Evolutionary conservation across 495 filamentous ascomycete species (phyloP).

Genomic region (Articulospora tetracladia): DNA sequence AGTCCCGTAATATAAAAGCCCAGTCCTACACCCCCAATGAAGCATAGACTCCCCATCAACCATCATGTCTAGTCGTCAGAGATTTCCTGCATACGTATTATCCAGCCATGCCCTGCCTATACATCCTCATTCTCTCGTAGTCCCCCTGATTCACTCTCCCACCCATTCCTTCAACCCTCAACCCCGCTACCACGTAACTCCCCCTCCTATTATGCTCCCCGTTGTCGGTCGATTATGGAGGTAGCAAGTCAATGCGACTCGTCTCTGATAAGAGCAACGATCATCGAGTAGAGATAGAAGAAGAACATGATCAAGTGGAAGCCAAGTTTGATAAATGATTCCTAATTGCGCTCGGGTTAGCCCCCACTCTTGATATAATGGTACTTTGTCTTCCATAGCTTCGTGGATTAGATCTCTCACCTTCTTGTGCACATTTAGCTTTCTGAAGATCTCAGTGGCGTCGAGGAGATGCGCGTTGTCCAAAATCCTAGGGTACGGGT

Average conservation of each 20-base stretch:
- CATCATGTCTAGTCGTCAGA: constrained; percentile 19
- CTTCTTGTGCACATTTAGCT: constrained; percentile 99
- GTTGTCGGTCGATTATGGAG: constrained; percentile 15
- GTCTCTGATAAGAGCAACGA: constrained; percentile 90
- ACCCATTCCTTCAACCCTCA: not conserved
- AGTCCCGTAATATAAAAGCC: constrained; percentile 11
- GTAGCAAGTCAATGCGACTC: constrained; percentile 66
- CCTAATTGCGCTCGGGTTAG: constrained; percentile 48
- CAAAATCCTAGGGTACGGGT: constrained; percentile 63
- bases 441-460: constrained; percentile 98
- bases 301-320: constrained; percentile 99
- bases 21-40: constrained; percentile 9
- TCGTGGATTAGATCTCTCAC: constrained; percentile 36
- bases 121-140: not conserved
- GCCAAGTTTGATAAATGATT: constrained; percentile 98
- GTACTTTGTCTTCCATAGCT: not conserved
- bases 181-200: not conserved
- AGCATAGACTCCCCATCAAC: constrained; percentile 14
- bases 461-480: constrained; percentile 96
- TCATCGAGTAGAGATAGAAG: constrained; percentile 99
- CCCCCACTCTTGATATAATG: not conserved
- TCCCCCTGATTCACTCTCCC: not conserved
- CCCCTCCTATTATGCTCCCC: constrained; percentile 12
- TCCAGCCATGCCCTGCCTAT: constrained; percentile 12
- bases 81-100: constrained; percentile 14